phyloP scores from a whole-genome alignment of 257 asterid species.

The Ophiorrhiza pumila region DNA sequence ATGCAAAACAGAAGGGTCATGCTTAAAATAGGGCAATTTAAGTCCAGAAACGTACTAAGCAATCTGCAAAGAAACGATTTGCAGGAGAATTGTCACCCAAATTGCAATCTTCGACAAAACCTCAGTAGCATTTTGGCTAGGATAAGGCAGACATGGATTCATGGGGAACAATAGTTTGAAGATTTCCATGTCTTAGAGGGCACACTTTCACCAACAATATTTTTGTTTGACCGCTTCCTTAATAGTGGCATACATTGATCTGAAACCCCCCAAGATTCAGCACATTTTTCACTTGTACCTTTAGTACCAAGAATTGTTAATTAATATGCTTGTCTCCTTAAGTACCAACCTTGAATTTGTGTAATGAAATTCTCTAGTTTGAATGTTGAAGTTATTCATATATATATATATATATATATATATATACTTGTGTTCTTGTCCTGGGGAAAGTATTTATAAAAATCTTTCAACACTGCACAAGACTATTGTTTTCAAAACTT shows the following conservation, averaged over 20 bases:
- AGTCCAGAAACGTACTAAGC: background rate
- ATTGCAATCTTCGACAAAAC: background rate
- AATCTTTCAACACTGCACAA: too few species aligned
- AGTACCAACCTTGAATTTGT: background rate
- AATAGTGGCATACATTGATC: background rate
- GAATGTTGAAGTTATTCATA: too few species aligned
- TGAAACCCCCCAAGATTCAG: background rate
- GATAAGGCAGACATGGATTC: conserved; percentile 12
- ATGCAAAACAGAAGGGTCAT: background rate
- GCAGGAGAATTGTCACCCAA: conserved; percentile 10
- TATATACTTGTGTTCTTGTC: too few species aligned
- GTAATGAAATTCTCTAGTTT: too few species aligned
- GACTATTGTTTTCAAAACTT: too few species aligned
- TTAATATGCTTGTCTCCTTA: conserved; percentile 8
- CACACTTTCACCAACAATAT: conserved; percentile 1
- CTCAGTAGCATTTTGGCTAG: background rate
- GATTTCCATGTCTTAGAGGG: background rate
- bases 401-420: too few species aligned
- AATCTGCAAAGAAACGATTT: conserved; percentile 11
- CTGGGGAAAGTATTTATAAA: too few species aligned
- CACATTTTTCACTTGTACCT: conserved; percentile 13
- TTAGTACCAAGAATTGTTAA: background rate
- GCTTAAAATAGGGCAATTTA: background rate
- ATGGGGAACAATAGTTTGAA: conserved; percentile 11
- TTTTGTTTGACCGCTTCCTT: conserved; percentile 5